Conservation (phyloP, 2,329 filamentous ascomycete species). For the Colletotrichum abscissum region DNA sequence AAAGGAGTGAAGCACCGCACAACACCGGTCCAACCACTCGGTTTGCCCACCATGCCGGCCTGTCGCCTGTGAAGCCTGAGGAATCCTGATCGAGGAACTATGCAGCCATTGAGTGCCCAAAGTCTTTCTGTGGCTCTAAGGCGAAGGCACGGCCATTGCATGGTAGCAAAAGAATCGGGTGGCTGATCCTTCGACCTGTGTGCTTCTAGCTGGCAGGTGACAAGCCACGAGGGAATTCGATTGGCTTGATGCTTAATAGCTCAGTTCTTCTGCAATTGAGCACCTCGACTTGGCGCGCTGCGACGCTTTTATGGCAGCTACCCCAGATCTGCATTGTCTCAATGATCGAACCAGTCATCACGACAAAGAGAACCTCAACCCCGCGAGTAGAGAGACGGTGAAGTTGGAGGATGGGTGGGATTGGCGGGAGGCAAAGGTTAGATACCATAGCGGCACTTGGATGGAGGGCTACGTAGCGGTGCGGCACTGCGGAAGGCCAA, state of each 20-base stretch:
- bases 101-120: not conserved
- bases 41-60: not conserved
- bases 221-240: constrained; percentile 5
- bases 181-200: constrained; percentile 24
- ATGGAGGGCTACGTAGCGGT: not conserved
- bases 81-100: not conserved
- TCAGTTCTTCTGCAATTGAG: not conserved
- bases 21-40: not conserved
- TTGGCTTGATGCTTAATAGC: constrained; percentile 18
- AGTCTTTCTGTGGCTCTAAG: not conserved
- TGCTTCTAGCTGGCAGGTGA: constrained; percentile 20
- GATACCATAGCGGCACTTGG: not conserved
- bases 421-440: not conserved
- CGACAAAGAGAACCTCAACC: not conserved
- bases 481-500: not conserved
- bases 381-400: not conserved
- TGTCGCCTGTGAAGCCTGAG: not conserved
- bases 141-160: constrained; percentile 7
- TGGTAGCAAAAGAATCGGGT: constrained; percentile 6
- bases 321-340: constrained; percentile 22
- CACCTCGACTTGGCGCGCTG: not conserved
- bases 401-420: not conserved
- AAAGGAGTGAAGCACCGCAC: not conserved
- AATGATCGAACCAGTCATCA: not conserved
- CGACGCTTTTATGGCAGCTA: constrained; percentile 11